phyloP scores from a whole-genome alignment of 1,284 basidiomycete genomes.

The Quambalaria eucalypti region DNA sequence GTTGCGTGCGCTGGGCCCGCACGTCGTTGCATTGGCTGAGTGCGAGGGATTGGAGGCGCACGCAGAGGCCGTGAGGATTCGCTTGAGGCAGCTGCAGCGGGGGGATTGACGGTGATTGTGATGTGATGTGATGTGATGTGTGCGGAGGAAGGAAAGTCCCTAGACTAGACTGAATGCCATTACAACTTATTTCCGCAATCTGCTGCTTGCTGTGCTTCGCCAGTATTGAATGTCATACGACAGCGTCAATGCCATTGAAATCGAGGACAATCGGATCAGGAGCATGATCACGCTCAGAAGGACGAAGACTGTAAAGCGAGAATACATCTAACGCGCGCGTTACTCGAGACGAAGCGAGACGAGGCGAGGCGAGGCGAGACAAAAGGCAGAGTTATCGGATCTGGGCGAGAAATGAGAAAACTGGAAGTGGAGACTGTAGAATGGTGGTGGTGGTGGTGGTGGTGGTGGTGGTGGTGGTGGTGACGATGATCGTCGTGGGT shows the following conservation, averaged over 20 bases:
- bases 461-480: no score
- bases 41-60: conserved; percentile 92
- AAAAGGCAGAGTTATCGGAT: neutral
- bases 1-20: conserved; percentile 69
- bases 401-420: neutral
- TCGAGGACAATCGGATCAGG: no score
- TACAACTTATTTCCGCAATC: neutral
- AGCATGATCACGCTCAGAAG: no score
- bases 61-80: conserved; percentile 54
- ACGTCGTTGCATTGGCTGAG: conserved; percentile 82
- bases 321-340: no score
- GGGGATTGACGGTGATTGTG: neutral
- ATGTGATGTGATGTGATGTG: neutral
- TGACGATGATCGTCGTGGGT: no score
- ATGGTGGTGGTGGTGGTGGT: neutral
- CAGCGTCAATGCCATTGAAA: no score
- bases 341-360: neutral
- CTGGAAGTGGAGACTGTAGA: neutral
- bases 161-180: neutral
- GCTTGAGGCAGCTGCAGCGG: conserved; percentile 24
- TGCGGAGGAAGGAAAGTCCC: neutral
- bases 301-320: no score
- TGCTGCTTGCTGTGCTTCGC: no score
- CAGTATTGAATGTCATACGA: no score
- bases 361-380: neutral